Evolutionary conservation across 2,329 filamentous ascomycete species (phyloP), one percentile per base, ranked within the genome.

Genomic region (Monosporascus sp.): DNA sequence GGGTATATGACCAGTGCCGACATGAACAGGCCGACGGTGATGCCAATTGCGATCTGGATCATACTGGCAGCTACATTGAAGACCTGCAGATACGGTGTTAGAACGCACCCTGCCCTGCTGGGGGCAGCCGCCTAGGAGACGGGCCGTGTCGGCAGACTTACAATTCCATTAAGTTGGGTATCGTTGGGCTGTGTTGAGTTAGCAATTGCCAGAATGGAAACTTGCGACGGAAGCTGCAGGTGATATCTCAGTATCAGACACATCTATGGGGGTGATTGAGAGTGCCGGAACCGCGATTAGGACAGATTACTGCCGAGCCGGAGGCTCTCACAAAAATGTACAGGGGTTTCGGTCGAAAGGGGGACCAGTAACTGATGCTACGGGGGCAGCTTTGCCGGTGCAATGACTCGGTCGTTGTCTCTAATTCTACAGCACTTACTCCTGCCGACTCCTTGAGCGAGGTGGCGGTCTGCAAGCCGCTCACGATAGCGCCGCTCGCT

Each of bases 31-130:
- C 82, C 82, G 2, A 84, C 81, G n/a, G 80, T 82, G 54, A 85
- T 81, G 37, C 81, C 80, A 52, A 85, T 82, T 6, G 81, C 79
- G 2, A 85, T 78, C 63, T 85, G 80, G 20, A 85, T 78, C 51
- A 85, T 81, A 54, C 77, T 80, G 40, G 80, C 74, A 28, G 82
- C 68, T 5, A 85, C 78, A 8, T 76, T 78, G 56, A 84, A 81
- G 17, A 62, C 57, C 60, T 63, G 50, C 3, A 41, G 7, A 37
- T 6, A 37, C 3, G 18, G n/a, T 17, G 41, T 55, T 50, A 55
- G 49, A 35, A 35, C 4, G 31, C 31, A 14, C 11, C 31, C 31
- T 35, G 11, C 31, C 31, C 31, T 35, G 31, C 31, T 35, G 9
- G 31, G 11, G 31, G 31, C 9, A 11, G 28, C 28, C 28, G 28